phyloP scores from a whole-genome alignment of 2,329 filamentous ascomycete species.

The Stagonosporopsis chrysanthemi region DNA sequence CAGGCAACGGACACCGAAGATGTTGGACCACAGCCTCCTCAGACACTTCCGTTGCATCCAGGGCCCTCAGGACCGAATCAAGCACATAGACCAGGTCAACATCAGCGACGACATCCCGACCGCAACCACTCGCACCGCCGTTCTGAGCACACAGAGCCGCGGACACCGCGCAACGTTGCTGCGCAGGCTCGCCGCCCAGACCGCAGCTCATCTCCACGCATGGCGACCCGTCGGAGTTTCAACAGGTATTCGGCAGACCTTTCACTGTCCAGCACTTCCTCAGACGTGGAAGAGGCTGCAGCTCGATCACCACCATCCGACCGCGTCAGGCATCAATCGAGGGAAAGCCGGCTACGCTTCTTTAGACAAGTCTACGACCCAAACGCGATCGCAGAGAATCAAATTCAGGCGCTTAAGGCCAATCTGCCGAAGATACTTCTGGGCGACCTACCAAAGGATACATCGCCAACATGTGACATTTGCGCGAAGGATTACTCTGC shows the following conservation, averaged over 20 bases:
- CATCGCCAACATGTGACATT: slow-evolving; percentile 43
- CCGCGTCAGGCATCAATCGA: slow-evolving; percentile 24
- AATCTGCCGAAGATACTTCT: slow-evolving; percentile 36
- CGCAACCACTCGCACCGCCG: background rate
- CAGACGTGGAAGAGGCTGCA: slow-evolving; percentile 38
- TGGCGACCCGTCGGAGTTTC: slow-evolving; percentile 43
- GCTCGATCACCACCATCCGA: slow-evolving; percentile 31
- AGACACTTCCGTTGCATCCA: slow-evolving; percentile 21
- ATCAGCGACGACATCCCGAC: background rate
- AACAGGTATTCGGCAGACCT: slow-evolving; percentile 42
- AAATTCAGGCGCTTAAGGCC: slow-evolving; percentile 43
- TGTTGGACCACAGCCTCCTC: slow-evolving; percentile 19
- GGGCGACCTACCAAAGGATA: slow-evolving; percentile 35
- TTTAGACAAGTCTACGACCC: slow-evolving; percentile 27
- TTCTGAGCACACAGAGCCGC: slow-evolving; percentile 22
- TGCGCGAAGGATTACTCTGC: slow-evolving; percentile 48
- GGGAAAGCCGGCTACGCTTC: slow-evolving; percentile 28
- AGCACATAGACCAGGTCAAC: slow-evolving; percentile 13
- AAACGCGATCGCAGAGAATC: slow-evolving; percentile 32
- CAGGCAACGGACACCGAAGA: slow-evolving; percentile 13
- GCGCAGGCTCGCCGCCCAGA: slow-evolving; percentile 33
- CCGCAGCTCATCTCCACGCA: slow-evolving; percentile 38
- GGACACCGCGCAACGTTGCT: slow-evolving; percentile 17
- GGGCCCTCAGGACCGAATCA: slow-evolving; percentile 26
- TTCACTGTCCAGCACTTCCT: slow-evolving; percentile 28